Base-by-base conservation (phyloP, 768 basidiomycete genomes). In the Lentinula edodes region DNA sequence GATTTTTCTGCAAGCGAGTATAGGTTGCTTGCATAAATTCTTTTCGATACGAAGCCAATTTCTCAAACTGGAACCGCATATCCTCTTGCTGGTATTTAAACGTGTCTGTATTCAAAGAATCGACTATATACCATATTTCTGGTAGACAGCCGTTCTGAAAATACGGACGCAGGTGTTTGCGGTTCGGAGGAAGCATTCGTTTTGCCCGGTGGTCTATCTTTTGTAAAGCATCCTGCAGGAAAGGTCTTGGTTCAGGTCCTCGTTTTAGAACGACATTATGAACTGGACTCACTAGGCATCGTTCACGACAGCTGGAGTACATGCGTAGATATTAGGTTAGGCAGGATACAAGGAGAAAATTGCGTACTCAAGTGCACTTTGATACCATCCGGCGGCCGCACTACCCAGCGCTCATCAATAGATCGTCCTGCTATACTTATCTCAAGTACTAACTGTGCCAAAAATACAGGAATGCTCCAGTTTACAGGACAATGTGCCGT, bases 311-410 rank as follows among this genome's bases (percentile, higher is more conserved):
- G 16, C 60, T 38, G 5, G 16, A 20, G 2, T 13, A 35, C 36
- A 23, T 4, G 39, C 12, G 28, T 6, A 39, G 6, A 39, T 42
- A 52, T 62, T 61, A 58, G 16, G 20, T 18, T 28, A 28, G 28
- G n/a, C 13, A 36, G 15, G 42, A 34, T 13, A 10, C 2, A 38
- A 39, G 39, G 13, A 8, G 18, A 13, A 39, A 35, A 36, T 35
- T 34, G 64, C 66, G 6, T 54, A 72, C 66, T 62, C 61, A n/a
- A 71, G 53, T 16, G 67, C 63, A 54, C 68, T 69, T 53, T 68
- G 67, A 58, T 70, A 69, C 62, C 70, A 70, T 12, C 71, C 71
- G 2, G 60, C 69, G 1, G 71, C 70, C 66, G 70, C 70, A 41
- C 71, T 72, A 46, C 12, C 18, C 8, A 20, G 55, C 28, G 28